phyloP scores from a whole-genome alignment of 2,329 filamentous ascomycete genomes.

The Dothideomycetes sp. region DNA sequence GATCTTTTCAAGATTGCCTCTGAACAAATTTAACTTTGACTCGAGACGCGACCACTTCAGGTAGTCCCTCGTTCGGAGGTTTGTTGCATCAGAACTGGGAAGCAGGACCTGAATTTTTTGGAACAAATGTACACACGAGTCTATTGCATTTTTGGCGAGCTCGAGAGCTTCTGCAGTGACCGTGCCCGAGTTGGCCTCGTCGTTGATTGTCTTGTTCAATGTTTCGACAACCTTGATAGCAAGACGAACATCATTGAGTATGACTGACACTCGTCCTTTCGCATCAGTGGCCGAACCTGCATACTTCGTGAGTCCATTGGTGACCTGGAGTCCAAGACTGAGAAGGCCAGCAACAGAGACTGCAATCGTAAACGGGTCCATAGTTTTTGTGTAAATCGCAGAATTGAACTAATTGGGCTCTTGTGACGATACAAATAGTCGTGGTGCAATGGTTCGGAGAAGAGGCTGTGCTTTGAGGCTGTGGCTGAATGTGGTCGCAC shows the following conservation, averaged over 20 bases:
- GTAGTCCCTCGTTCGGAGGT: not conserved
- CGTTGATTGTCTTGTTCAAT: not conserved
- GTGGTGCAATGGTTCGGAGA: too few relatives aligned
- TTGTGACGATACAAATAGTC: too few relatives aligned
- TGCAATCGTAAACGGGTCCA: slow-evolving; percentile 1
- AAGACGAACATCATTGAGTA: not conserved
- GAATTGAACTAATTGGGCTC: too few relatives aligned
- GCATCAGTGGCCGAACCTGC: slow-evolving; percentile 3
- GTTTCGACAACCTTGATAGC: not conserved
- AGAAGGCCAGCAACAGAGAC: not conserved
- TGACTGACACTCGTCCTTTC: not conserved
- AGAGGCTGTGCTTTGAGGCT: too few relatives aligned
- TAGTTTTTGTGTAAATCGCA: too few relatives aligned
- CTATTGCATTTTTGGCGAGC: not conserved
- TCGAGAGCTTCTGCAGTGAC: not conserved
- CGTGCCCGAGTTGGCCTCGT: not conserved
- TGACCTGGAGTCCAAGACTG: slow-evolving; percentile 1
- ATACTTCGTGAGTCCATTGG: slow-evolving; percentile 1
- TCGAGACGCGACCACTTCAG: not conserved
- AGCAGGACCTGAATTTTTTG: not conserved
- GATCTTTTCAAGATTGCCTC: slow-evolving; percentile 5
- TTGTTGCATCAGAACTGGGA: not conserved
- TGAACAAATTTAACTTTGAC: not conserved
- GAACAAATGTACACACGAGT: not conserved
- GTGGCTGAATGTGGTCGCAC: too few relatives aligned